A percentile compares a stretch with the other conserved stretches of the same genome.
Conservation (phyloP, 768 basidiomycete genomes). For the Lentinula sp. region DNA sequence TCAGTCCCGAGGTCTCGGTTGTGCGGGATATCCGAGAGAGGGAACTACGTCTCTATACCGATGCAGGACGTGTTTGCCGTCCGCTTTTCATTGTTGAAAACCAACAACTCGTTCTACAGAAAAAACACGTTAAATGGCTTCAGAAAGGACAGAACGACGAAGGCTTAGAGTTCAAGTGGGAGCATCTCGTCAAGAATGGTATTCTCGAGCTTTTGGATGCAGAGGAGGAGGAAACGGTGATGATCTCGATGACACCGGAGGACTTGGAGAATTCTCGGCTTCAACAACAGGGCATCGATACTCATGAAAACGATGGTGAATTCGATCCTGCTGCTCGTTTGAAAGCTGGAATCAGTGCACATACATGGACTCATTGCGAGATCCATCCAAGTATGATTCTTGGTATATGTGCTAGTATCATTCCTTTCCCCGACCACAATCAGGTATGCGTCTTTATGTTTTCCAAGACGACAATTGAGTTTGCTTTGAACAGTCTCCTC, state of each 20-base stretch:
- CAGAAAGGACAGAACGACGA: constrained; percentile 52
- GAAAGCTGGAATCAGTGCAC: constrained; percentile 77
- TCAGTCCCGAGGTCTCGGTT: constrained; percentile 93
- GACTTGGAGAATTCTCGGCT: constrained; percentile 84
- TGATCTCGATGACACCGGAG: constrained; percentile 99
- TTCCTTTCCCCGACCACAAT: constrained; percentile 99
- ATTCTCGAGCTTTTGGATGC: constrained; percentile 94
- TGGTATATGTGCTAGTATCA: constrained; percentile 97
- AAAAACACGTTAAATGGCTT: constrained; percentile 78
- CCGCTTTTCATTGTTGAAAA: constrained; percentile 96
- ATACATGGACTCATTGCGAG: constrained; percentile 98
- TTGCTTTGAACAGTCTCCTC: constrained; percentile 67
- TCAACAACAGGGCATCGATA: constrained; percentile 52
- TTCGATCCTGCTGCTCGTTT: constrained; percentile 86
- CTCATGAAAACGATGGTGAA: constrained; percentile 56
- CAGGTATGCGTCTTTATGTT: constrained; percentile 52
- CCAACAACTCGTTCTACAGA: constrained; percentile 77
- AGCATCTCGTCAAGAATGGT: constrained; percentile 77
- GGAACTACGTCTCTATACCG: constrained; percentile 91
- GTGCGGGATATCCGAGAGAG: constrained; percentile 96
- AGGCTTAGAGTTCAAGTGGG: constrained; percentile 75
- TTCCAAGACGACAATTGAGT: constrained; percentile 6
- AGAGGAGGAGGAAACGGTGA: constrained; percentile 98
- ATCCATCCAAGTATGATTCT: constrained; percentile 99
- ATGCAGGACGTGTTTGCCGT: constrained; percentile 94